A percentile compares a stretch with the other conserved stretches of the same genome.
Evolutionary conservation across 1,139 yeast species (phyloP).

Genomic region (Pichia sp.): DNA sequence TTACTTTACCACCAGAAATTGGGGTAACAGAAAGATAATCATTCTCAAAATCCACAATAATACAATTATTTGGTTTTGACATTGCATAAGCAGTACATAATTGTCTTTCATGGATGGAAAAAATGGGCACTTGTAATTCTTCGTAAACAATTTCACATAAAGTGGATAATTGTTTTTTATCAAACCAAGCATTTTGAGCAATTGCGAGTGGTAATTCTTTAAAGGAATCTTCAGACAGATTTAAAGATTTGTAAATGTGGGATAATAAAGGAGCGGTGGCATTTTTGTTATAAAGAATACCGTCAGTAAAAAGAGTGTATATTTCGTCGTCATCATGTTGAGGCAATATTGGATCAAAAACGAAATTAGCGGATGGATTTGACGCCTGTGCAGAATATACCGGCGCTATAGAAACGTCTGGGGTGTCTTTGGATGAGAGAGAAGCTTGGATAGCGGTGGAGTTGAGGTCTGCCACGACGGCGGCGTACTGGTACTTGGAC

Average conservation of each 20-base stretch:
- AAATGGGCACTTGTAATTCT: conserved; percentile 56
- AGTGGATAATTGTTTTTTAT: conserved; percentile 44
- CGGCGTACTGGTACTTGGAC: conserved; percentile 35
- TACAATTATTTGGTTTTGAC: conserved; percentile 56
- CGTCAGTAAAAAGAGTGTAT: conserved; percentile 59
- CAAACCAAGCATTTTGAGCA: conserved; percentile 61
- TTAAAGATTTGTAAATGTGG: conserved; percentile 47
- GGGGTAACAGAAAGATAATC: conserved; percentile 61
- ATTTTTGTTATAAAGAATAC: conserved; percentile 61
- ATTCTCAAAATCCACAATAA: conserved; percentile 66
- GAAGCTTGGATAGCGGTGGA: conserved; percentile 65
- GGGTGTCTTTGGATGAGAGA: conserved; percentile 59
- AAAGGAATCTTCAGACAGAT: conserved; percentile 34
- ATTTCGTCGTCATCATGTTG: conserved; percentile 26
- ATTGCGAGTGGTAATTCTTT: conserved; percentile 57
- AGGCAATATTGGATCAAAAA: conserved; percentile 14
- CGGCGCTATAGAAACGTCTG: conserved; percentile 53
- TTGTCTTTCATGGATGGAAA: conserved; percentile 65
- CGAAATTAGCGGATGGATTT: conserved; percentile 9
- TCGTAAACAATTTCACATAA: conserved; percentile 62
- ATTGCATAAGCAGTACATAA: conserved; percentile 63
- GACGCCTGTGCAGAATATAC: conserved; percentile 40
- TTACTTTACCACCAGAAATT: conserved; percentile 61
- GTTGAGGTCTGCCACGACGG: conserved; percentile 68
- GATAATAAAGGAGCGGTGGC: conserved; percentile 54